These are phyloP conservation scores for Penicillium sp. DNA, from an alignment of 2,329 filamentous ascomycete genomes.

Conservation along the genomic window DNA sequence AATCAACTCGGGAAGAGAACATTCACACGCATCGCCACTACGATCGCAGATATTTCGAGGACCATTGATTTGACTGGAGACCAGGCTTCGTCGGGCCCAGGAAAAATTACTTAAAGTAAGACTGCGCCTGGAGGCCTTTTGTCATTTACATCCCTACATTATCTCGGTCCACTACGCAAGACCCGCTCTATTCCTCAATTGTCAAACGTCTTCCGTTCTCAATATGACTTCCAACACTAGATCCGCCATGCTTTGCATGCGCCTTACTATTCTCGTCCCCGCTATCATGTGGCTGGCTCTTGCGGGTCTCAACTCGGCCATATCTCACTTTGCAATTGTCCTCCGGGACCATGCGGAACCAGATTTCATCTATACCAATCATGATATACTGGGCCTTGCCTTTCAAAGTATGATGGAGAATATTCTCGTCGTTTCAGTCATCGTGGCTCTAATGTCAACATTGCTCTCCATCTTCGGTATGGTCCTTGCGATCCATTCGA, in stretches of 20 bases:
- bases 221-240: not conserved
- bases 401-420: conserved; percentile 5
- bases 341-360: not conserved
- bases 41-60: not conserved
- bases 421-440: conserved; percentile 1
- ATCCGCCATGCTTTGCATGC: not conserved
- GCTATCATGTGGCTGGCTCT: conserved; percentile 1
- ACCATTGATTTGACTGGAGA: not conserved
- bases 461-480: conserved; percentile 6
- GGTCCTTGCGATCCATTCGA: not conserved
- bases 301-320: not conserved
- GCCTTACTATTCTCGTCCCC: conserved; percentile 4
- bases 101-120: not conserved
- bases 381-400: conserved; percentile 1
- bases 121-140: too few species aligned
- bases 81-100: not conserved
- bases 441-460: conserved; percentile 3
- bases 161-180: not conserved
- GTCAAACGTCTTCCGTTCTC: not conserved
- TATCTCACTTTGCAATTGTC: not conserved
- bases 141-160: too few species aligned
- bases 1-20: not conserved
- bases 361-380: not conserved
- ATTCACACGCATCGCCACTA: not conserved
- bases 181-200: not conserved